Percentiles rank a stretch among this genome's conserved stretches.
These are phyloP conservation scores for Phaffomyces thermotolerans DNA, from an alignment of 805 yeast genomes.

Conservation along the genomic window DNA sequence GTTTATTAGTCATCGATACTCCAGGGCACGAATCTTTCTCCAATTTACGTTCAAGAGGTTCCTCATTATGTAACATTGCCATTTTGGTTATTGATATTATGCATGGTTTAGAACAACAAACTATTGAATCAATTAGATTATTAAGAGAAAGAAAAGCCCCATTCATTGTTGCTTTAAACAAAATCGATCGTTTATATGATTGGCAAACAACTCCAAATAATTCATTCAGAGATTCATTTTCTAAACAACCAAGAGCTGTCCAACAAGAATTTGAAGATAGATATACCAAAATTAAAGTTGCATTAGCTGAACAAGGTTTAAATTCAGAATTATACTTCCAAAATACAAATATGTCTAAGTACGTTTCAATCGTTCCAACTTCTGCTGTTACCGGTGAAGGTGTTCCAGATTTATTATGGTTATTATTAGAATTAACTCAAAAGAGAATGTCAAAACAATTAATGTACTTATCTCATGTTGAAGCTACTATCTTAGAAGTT, in stretches of 20 bases:
- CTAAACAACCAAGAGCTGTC: conserved; percentile 75
- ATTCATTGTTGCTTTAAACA: conserved; percentile 92
- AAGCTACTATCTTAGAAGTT: conserved; percentile 95
- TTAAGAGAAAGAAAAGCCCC: conserved; percentile 98
- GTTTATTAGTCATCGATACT: conserved; percentile 92
- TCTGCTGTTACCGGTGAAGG: conserved; percentile 99
- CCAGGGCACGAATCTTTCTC: conserved; percentile 99
- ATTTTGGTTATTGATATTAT: conserved; percentile 95
- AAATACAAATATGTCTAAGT: conserved; percentile 87
- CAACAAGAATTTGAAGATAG: conserved; percentile 90
- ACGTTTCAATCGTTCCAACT: conserved; percentile 95
- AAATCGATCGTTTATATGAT: conserved; percentile 94
- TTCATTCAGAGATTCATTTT: conserved; percentile 90
- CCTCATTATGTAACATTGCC: conserved; percentile 98
- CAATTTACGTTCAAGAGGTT: conserved; percentile 96
- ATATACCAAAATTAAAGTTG: conserved; percentile 75
- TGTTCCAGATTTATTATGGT: conserved; percentile 97
- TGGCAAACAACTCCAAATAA: conserved; percentile 90
- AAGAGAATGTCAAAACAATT: conserved; percentile 98
- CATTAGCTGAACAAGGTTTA: conserved; percentile 95
- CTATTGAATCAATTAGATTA: conserved; percentile 85
- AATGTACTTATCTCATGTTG: conserved; percentile 89
- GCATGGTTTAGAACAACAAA: conserved; percentile 99
- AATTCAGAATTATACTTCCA: conserved; percentile 95
- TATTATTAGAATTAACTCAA: conserved; percentile 90